phyloP scores from a whole-genome alignment of 2,329 filamentous ascomycete genomes.

The Periconia sp. region DNA sequence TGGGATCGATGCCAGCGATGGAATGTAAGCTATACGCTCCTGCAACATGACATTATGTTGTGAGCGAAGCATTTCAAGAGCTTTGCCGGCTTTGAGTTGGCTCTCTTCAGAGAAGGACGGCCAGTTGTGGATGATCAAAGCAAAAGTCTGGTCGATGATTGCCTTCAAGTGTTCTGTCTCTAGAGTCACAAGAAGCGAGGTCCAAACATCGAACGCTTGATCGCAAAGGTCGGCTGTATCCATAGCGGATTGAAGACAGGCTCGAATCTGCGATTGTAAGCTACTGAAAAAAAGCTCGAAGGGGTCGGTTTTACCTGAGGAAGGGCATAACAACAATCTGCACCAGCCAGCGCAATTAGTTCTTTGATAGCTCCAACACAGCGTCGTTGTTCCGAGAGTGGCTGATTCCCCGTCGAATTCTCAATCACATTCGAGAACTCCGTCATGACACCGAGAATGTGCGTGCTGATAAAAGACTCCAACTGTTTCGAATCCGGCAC shows the following conservation, averaged over 20 bases:
- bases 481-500: constrained; percentile 53
- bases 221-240: constrained; percentile 73
- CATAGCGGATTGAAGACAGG: constrained; percentile 86
- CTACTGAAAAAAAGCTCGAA: not conserved
- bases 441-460: constrained; percentile 85
- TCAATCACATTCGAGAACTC: constrained; percentile 79
- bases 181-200: constrained; percentile 72
- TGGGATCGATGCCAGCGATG: constrained; percentile 72
- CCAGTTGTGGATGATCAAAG: constrained; percentile 85
- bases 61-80: constrained; percentile 68
- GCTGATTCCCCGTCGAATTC: constrained; percentile 59
- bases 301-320: constrained; percentile 68
- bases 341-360: constrained; percentile 76
- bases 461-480: constrained; percentile 75
- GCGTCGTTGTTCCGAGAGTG: constrained; percentile 68
- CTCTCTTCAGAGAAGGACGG: constrained; percentile 62
- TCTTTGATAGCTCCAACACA: constrained; percentile 84
- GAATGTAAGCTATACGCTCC: constrained; percentile 72
- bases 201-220: constrained; percentile 82
- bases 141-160: constrained; percentile 86
- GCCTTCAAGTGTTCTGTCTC: constrained; percentile 73
- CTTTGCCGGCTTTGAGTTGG: constrained; percentile 59
- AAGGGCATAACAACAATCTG: constrained; percentile 74
- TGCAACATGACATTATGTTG: constrained; percentile 63
- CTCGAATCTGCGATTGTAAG: constrained; percentile 67